A percentile compares a stretch with the other conserved stretches of the same genome.
Conservation (phyloP, 139 green algal species). For the Volvox africanus region DNA sequence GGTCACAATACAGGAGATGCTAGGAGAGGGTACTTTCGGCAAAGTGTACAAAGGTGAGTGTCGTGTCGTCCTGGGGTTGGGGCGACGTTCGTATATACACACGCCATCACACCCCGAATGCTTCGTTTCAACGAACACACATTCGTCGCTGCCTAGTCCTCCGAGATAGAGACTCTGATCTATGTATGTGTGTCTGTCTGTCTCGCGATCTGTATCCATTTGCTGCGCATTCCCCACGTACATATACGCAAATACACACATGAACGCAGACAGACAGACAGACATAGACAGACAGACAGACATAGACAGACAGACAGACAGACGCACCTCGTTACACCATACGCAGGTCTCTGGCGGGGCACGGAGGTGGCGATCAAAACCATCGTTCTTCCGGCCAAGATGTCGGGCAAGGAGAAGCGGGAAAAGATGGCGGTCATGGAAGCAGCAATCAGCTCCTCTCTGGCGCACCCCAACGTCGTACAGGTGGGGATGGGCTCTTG, state of each 20-base stretch:
- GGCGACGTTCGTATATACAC: neutral
- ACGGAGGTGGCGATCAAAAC: constrained; percentile 66
- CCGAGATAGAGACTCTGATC: too few species aligned
- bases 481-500: constrained; percentile 7
- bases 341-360: constrained; percentile 59
- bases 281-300: neutral
- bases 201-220: too few species aligned
- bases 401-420: constrained; percentile 56
- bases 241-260: too few species aligned
- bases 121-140: too few species aligned
- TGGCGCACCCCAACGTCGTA: constrained; percentile 64
- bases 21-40: constrained; percentile 46
- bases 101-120: neutral
- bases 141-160: too few species aligned
- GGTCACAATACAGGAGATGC: constrained; percentile 37
- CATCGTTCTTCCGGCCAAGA: constrained; percentile 54
- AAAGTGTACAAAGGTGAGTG: constrained; percentile 41
- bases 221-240: too few species aligned
- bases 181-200: too few species aligned
- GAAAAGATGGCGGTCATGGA: constrained; percentile 71
- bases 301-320: neutral
- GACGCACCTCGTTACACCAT: neutral
- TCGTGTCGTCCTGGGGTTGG: neutral
- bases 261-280: neutral
- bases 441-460: constrained; percentile 59